Base-by-base conservation (phyloP, 352 stramenopile genomes). In the Pythium scleroteichum region DNA sequence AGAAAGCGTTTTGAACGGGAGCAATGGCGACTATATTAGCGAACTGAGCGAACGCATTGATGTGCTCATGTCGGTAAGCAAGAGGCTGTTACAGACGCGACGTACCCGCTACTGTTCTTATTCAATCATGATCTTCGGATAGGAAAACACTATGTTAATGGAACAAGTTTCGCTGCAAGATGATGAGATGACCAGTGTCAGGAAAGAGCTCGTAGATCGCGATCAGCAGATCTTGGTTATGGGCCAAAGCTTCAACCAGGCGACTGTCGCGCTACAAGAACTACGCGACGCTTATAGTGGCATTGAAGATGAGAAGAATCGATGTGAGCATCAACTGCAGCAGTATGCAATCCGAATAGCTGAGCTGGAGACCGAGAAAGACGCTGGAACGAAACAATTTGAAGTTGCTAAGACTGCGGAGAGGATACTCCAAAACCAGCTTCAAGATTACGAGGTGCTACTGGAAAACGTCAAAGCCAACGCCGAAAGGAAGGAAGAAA, bases 91-190 rank as follows among this genome's bases (percentile, higher is more conserved):
- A n/a, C 35, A 20, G 20, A 7, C 23, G 8, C 16, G 7, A 45
- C 42, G 16, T 9, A 22, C 1, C 23, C 38, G 13, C 10, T 29
- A 12, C 16, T 40, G 5, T 40, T 5, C 32, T 12, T 45, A 27
- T 4, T 26, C 8, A 35, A 12, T 29, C 7, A 3, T 2, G 6
- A 17, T 53, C 32, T 6, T 16, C 24, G 3, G 29, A 17, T 29
- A 85, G 78, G 84, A 94, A 60, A 94, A 94, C 46, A 87, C 73
- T 27, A 80, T 90, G 73, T 56, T 94, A 23, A 89, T 91, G 76
- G 84, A 94, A 41, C 84, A 94, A 71, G 70, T 90, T 1, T 89
- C 84, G 2, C 66, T 94, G 2, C 82, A 92, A 57, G 84, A 92
- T 17, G 75, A 85, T 23, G 84, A 94, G 42, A 70, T 94, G 29